These are phyloP conservation scores for Alternaria postmessia DNA, from an alignment of 2,329 filamentous ascomycete genomes.

Conservation along the genomic window DNA sequence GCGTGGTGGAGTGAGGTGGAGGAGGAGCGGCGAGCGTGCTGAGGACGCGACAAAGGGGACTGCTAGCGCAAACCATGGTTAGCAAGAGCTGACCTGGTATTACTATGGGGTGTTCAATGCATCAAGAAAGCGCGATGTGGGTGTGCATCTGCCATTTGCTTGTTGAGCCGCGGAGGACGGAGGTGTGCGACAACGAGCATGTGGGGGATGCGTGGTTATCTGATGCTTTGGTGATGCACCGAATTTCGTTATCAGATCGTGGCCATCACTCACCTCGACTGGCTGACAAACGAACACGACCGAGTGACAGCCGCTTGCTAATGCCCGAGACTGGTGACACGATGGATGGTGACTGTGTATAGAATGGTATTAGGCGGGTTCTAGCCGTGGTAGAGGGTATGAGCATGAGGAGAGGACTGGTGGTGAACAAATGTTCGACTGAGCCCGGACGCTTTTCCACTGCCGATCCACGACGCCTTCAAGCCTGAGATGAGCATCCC, in stretches of 20 bases:
- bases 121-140: neutral
- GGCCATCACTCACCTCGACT: slow-evolving; percentile 29
- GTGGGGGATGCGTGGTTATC: slow-evolving; percentile 16
- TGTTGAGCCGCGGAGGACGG: slow-evolving; percentile 11
- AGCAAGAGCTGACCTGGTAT: slow-evolving; percentile 30
- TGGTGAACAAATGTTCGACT: slow-evolving; percentile 18
- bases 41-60: slow-evolving; percentile 32
- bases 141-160: slow-evolving; percentile 2
- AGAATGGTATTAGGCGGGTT: slow-evolving; percentile 5
- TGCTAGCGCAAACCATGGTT: slow-evolving; percentile 36
- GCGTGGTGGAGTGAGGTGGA: slow-evolving; percentile 15
- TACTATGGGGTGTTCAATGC: neutral
- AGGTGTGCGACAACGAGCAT: slow-evolving; percentile 5
- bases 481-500: slow-evolving; percentile 19
- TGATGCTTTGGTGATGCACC: slow-evolving; percentile 18
- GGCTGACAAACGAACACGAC: slow-evolving; percentile 22
- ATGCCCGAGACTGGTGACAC: slow-evolving; percentile 18
- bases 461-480: slow-evolving; percentile 19
- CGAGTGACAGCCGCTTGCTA: slow-evolving; percentile 24
- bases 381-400: slow-evolving; percentile 8
- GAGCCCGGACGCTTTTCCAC: slow-evolving; percentile 14
- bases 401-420: slow-evolving; percentile 19
- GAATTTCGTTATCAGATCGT: slow-evolving; percentile 41
- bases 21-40: slow-evolving; percentile 21
- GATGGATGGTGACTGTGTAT: slow-evolving; percentile 8